phyloP scores from a whole-genome alignment of 768 basidiomycete species.

The Phaffia tasmanica region DNA sequence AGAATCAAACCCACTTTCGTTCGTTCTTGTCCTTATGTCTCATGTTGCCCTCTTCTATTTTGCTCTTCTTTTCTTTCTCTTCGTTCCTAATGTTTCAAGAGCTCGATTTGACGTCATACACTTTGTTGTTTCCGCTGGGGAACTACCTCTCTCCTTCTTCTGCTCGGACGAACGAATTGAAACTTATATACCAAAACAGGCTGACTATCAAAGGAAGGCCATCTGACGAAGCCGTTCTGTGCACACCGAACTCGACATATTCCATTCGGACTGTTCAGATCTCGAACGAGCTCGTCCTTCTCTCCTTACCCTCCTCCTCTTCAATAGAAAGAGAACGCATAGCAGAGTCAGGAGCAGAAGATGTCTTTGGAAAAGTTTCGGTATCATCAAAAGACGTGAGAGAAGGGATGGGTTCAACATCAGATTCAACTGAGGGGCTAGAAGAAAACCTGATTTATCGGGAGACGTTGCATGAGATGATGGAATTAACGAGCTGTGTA shows the following conservation, averaged over 20 bases:
- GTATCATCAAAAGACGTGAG: too few relatives aligned
- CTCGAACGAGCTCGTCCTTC: slow-evolving; percentile 74
- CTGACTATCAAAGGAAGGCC: slow-evolving; percentile 69
- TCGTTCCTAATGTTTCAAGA: not conserved
- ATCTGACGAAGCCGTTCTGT: slow-evolving; percentile 79
- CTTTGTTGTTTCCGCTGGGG: not conserved
- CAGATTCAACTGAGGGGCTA: slow-evolving; percentile 31
- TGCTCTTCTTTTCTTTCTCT: not conserved
- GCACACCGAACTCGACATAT: slow-evolving; percentile 71
- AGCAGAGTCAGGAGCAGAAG: not conserved
- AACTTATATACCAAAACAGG: slow-evolving; percentile 37
- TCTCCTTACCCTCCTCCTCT: slow-evolving; percentile 32
- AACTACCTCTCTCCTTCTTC: not conserved
- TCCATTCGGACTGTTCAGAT: slow-evolving; percentile 70
- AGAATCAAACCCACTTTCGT: slow-evolving; percentile 29
- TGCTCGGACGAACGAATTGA: not conserved
- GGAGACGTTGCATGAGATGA: slow-evolving; percentile 67
- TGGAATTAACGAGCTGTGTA: slow-evolving; percentile 68
- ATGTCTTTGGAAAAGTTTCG: slow-evolving; percentile 1
- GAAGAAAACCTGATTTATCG: slow-evolving; percentile 53
- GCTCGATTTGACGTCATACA: not conserved
- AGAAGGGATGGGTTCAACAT: too few relatives aligned
- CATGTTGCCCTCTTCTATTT: not conserved
- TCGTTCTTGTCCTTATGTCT: slow-evolving; percentile 8
- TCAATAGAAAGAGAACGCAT: slow-evolving; percentile 5